These are phyloP conservation scores for Nannochloris sp. DNA, from an alignment of 139 green algal genomes.

Conservation along the genomic window DNA sequence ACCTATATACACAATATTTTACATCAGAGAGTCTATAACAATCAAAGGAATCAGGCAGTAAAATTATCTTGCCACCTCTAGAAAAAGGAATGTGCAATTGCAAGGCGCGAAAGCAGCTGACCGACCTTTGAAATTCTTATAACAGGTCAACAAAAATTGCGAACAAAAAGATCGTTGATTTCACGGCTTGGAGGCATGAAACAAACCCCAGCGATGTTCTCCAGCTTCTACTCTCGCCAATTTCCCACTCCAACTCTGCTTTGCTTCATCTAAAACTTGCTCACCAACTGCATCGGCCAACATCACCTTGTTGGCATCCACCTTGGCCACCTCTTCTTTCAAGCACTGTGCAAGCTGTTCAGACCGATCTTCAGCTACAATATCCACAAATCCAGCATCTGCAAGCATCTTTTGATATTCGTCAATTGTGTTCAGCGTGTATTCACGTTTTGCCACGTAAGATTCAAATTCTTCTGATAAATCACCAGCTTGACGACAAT, in stretches of 20 bases:
- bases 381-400: constrained; percentile 53
- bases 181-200: constrained; percentile 25
- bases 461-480: not conserved
- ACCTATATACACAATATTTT: no score
- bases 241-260: constrained; percentile 55
- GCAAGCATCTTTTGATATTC: constrained; percentile 43
- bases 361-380: constrained; percentile 20
- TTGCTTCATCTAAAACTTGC: not conserved
- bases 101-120: no score
- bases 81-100: no score
- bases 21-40: no score
- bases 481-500: constrained; percentile 45
- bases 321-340: not conserved
- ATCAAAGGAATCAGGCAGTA: no score
- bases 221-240: constrained; percentile 45
- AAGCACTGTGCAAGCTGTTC: constrained; percentile 1
- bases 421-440: constrained; percentile 49
- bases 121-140: no score
- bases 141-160: no score
- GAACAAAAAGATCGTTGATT: constrained; percentile 9
- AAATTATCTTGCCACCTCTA: no score
- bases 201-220: constrained; percentile 65
- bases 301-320: constrained; percentile 15
- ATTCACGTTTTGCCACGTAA: constrained; percentile 65
- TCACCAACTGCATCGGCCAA: constrained; percentile 34